phyloP scores from a whole-genome alignment of 1,284 basidiomycete species.

The Papiliotrema fonsecae region DNA sequence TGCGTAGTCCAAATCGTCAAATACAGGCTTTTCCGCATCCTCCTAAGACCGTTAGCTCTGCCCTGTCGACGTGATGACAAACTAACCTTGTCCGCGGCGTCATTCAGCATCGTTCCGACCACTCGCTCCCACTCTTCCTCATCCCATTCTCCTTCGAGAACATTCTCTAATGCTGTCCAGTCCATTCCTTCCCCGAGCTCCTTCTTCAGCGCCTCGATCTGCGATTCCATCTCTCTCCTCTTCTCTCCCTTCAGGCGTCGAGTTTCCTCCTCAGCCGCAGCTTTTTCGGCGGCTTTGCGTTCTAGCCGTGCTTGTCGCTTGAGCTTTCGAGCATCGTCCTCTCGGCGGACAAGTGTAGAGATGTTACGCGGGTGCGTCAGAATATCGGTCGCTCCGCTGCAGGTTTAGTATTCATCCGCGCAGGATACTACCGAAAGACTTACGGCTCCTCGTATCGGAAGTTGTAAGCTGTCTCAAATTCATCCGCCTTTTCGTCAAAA shows the following conservation, averaged over 20 bases:
- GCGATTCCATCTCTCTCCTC: slow-evolving; percentile 72
- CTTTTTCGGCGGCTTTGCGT: slow-evolving; percentile 72
- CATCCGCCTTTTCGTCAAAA: slow-evolving; percentile 68
- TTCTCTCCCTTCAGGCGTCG: slow-evolving; percentile 74
- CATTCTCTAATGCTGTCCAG: slow-evolving; percentile 45
- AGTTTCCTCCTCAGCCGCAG: slow-evolving; percentile 71
- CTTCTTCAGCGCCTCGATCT: slow-evolving; percentile 60
- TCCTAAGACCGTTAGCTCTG: slow-evolving; percentile 55
- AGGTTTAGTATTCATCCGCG: not conserved
- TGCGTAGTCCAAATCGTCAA: slow-evolving; percentile 46
- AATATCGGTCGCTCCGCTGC: slow-evolving; percentile 67
- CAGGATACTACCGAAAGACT: slow-evolving; percentile 40
- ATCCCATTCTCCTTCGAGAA: slow-evolving; percentile 46
- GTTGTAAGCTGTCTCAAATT: slow-evolving; percentile 80
- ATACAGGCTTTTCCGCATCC: slow-evolving; percentile 51
- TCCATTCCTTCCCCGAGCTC: slow-evolving; percentile 58
- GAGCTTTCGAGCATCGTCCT: slow-evolving; percentile 73
- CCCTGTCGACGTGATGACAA: slow-evolving; percentile 68
- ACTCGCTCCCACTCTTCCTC: slow-evolving; percentile 45
- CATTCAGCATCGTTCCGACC: slow-evolving; percentile 33
- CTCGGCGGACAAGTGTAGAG: slow-evolving; percentile 64
- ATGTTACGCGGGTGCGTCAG: slow-evolving; percentile 72
- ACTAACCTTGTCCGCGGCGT: slow-evolving; percentile 17
- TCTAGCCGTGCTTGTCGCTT: slow-evolving; percentile 69
- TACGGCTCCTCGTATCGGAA: slow-evolving; percentile 91